These are phyloP conservation scores for Elsinoe ampelina DNA, from an alignment of 2,329 filamentous ascomycete species.

Conservation along the genomic window DNA sequence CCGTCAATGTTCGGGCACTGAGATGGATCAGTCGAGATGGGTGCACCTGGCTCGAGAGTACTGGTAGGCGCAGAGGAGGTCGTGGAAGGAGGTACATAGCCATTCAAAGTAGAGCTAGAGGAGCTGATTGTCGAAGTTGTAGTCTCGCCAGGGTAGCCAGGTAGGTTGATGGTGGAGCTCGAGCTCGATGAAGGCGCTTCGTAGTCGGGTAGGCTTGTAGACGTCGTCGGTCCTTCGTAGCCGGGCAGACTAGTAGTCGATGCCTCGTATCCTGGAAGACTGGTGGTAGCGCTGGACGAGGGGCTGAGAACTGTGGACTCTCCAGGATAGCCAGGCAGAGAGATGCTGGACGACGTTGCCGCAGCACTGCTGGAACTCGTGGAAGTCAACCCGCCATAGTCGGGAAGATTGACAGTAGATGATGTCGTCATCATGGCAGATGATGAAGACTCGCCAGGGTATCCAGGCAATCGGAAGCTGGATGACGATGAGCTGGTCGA, in stretches of 20 bases:
- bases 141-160: background rate
- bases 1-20: constrained; percentile 16
- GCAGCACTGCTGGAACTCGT: background rate
- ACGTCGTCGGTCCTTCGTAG: background rate
- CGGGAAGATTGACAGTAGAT: background rate
- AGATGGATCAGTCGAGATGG: constrained; percentile 8
- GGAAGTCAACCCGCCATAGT: background rate
- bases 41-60: background rate
- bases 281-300: background rate
- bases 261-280: background rate
- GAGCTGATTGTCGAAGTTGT: background rate
- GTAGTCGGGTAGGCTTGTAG: background rate
- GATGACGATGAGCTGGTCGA: background rate
- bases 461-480: background rate
- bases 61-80: constrained; percentile 5
- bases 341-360: background rate
- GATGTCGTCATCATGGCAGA: background rate
- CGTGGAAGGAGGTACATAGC: background rate
- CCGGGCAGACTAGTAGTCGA: background rate
- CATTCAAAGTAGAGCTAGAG: background rate
- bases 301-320: background rate
- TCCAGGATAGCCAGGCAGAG: background rate
- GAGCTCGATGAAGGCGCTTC: background rate
- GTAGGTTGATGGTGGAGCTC: background rate
- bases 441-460: background rate